phyloP scores from a whole-genome alignment of 495 filamentous ascomycete genomes.

The Penicillium chermesinum region DNA sequence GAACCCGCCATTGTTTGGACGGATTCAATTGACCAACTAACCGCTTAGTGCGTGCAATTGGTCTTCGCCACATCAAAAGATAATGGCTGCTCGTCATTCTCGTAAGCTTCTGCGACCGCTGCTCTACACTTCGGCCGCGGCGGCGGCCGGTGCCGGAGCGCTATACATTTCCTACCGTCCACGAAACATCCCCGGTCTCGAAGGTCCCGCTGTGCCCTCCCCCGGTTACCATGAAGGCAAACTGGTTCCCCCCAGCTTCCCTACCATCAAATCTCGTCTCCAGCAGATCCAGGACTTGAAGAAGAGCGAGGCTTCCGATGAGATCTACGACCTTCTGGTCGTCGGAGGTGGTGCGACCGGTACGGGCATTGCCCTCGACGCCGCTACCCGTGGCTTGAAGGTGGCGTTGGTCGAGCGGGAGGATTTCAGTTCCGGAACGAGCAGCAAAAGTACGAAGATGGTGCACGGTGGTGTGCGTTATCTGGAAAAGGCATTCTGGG shows the following conservation, averaged over 20 bases:
- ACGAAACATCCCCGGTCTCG: conserved; percentile 77
- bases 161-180: conserved; percentile 79
- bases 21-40: background rate
- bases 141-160: conserved; percentile 53
- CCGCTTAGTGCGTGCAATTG: background rate
- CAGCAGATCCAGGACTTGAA: conserved; percentile 53
- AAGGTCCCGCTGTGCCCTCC: conserved; percentile 73
- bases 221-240: conserved; percentile 76
- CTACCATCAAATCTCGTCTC: conserved; percentile 62
- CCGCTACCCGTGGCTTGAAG: conserved; percentile 84
- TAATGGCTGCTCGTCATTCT: conserved; percentile 56
- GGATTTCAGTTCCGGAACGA: conserved; percentile 91
- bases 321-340: conserved; percentile 78
- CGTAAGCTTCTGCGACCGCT: conserved; percentile 54
- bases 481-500: conserved; percentile 94
- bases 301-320: conserved; percentile 26
- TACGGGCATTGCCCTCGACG: conserved; percentile 88
- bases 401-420: conserved; percentile 94
- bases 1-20: too few relatives aligned
- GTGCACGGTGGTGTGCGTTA: conserved; percentile 97
- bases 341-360: conserved; percentile 94
- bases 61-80: conserved; percentile 17
- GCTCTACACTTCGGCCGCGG: conserved; percentile 57
- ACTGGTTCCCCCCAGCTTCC: conserved; percentile 77
- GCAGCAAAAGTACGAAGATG: conserved; percentile 94